These are phyloP conservation scores for Schizochytrium sp. DNA, from an alignment of 108 stramenopile genomes.

Conservation along the genomic window DNA sequence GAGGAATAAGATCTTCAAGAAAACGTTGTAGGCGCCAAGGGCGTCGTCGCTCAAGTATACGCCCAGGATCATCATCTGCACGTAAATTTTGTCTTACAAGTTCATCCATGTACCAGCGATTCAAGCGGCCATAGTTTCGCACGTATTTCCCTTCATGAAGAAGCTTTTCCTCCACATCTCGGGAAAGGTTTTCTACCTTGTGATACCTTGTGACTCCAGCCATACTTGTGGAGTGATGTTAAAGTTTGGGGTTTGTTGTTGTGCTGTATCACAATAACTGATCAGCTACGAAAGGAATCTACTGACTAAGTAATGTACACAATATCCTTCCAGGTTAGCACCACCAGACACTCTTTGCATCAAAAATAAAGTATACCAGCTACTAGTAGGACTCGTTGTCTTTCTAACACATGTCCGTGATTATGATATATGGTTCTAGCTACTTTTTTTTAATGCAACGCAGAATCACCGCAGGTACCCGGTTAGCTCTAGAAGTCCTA, in stretches of 20 bases:
- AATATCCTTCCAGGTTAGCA: no score
- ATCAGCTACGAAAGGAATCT: not conserved
- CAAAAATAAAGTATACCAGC: no score
- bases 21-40: constrained; percentile 30
- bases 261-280: not conserved
- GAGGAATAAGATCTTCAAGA: not conserved
- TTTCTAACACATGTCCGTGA: no score
- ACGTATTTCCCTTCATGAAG: constrained; percentile 20
- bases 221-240: not conserved
- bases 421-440: no score
- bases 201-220: not conserved
- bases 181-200: constrained; percentile 19
- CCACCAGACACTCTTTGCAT: no score
- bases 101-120: not conserved
- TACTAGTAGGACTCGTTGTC: no score
- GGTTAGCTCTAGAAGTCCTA: no score
- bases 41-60: not conserved
- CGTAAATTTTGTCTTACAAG: not conserved
- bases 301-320: no score
- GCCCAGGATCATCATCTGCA: not conserved
- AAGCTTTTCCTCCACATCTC: not conserved
- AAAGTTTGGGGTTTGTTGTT: not conserved
- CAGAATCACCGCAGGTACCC: no score
- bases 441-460: no score
- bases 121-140: constrained; percentile 48